Conservation (phyloP, 1,284 basidiomycete species). For the Malassezia vespertilionis region DNA sequence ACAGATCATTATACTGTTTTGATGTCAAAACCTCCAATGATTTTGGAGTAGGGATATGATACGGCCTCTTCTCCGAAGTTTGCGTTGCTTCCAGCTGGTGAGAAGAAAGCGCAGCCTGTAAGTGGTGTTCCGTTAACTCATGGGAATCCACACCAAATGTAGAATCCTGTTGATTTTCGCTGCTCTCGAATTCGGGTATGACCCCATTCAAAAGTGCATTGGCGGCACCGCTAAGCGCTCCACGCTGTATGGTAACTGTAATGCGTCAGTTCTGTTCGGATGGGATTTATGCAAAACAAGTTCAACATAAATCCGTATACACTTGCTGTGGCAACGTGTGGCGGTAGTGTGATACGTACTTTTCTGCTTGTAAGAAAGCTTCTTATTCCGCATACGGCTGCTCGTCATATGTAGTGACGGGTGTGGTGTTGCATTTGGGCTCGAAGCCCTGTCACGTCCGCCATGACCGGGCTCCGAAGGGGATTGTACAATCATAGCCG, state of each 20-base stretch:
- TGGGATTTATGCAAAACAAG: background rate
- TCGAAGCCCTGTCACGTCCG: background rate
- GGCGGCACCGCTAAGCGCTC: slow-evolving; percentile 29
- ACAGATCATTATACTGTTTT: slow-evolving; percentile 30
- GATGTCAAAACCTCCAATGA: slow-evolving; percentile 29
- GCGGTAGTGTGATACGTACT: slow-evolving; percentile 19
- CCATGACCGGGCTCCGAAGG: slow-evolving; percentile 2
- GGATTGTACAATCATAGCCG: slow-evolving; percentile 12
- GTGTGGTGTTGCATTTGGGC: background rate
- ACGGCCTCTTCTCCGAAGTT: slow-evolving; percentile 23
- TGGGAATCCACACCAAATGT: slow-evolving; percentile 39
- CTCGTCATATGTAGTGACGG: slow-evolving; percentile 19
- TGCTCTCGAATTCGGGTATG: slow-evolving; percentile 36
- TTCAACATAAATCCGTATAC: slow-evolving; percentile 10
- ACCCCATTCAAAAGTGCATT: slow-evolving; percentile 34
- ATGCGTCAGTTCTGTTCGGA: background rate
- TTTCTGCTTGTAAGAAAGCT: slow-evolving; percentile 36
- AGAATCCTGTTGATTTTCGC: slow-evolving; percentile 34
- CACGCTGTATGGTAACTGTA: slow-evolving; percentile 34
- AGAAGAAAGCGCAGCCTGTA: slow-evolving; percentile 45
- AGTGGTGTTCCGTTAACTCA: slow-evolving; percentile 43
- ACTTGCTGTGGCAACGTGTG: background rate
- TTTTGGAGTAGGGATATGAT: slow-evolving; percentile 46
- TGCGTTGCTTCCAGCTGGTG: slow-evolving; percentile 37
- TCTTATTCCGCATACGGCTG: slow-evolving; percentile 40